Evolutionary conservation across 192 early-diverging fungal genomes (phyloP).

Genomic region (Coemansia sp.): DNA sequence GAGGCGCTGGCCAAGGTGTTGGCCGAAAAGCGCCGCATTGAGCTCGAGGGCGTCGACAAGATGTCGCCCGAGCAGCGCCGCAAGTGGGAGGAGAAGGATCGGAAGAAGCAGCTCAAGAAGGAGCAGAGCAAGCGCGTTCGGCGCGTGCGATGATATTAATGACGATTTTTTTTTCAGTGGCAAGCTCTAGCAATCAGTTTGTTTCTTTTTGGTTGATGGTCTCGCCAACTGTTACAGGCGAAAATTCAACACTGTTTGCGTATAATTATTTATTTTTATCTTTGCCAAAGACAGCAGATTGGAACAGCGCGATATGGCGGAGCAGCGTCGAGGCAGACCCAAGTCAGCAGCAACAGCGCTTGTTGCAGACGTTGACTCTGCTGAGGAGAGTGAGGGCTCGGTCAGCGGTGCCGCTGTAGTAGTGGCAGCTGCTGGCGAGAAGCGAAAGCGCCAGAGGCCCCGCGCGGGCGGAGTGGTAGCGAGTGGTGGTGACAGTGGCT

Average conservation of each 20-base stretch:
- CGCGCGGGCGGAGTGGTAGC: neutral
- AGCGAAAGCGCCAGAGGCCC: neutral
- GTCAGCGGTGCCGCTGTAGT: neutral
- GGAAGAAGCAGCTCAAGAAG: slow-evolving; percentile 69
- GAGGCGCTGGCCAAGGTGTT: slow-evolving; percentile 66
- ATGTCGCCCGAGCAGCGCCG: slow-evolving; percentile 76
- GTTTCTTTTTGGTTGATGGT: too few relatives aligned
- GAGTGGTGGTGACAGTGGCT: neutral
- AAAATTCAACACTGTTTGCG: neutral
- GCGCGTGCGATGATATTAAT: slow-evolving; percentile 55
- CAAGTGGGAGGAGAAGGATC: slow-evolving; percentile 82
- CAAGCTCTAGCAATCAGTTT: too few relatives aligned
- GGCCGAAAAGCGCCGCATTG: slow-evolving; percentile 62
- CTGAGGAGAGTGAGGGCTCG: neutral
- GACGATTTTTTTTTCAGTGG: neutral
- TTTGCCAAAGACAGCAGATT: neutral
- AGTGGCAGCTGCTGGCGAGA: neutral
- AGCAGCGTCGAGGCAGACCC: neutral
- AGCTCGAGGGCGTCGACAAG: slow-evolving; percentile 63
- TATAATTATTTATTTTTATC: neutral
- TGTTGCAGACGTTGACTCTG: neutral
- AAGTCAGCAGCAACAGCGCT: neutral
- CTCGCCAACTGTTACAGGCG: too few relatives aligned
- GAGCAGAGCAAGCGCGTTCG: slow-evolving; percentile 60
- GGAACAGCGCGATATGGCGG: neutral